Percentiles rank a stretch among this genome's conserved stretches.
Conservation (phyloP, 768 basidiomycete species). For the Tremella fuciformis region DNA sequence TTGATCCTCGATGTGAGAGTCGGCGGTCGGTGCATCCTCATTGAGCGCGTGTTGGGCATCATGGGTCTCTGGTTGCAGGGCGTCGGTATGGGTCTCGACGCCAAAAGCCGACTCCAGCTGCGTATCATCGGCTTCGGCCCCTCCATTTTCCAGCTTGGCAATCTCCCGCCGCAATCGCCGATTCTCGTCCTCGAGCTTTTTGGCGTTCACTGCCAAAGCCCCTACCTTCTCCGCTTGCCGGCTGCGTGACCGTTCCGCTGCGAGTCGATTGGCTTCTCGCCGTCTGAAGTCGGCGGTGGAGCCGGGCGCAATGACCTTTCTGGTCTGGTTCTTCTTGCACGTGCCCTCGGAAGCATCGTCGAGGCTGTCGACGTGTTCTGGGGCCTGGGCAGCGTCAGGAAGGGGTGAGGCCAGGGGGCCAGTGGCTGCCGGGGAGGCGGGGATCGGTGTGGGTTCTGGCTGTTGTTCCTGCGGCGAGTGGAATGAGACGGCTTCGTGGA, state of each 20-base stretch:
- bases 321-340: conserved; percentile 13
- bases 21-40: neutral
- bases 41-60: too few species aligned
- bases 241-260: conserved; percentile 43
- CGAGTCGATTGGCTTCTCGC: conserved; percentile 49
- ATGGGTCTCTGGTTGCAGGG: neutral
- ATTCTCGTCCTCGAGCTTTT: conserved; percentile 39
- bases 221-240: conserved; percentile 33
- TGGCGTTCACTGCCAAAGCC: conserved; percentile 32
- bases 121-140: neutral
- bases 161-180: conserved; percentile 30
- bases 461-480: too few species aligned
- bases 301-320: conserved; percentile 10
- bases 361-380: too few species aligned
- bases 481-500: too few species aligned
- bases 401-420: neutral
- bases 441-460: neutral
- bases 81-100: too few species aligned
- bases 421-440: neutral
- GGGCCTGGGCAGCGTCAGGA: neutral
- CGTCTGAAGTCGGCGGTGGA: conserved; percentile 39
- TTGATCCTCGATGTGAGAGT: conserved; percentile 11
- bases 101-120: neutral
- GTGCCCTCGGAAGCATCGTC: neutral
- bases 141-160: conserved; percentile 16